Evolutionary conservation across 306 rosid genomes (phyloP), one percentile per base, ranked within the genome.

Genomic region (Notholithocarpus densiflorus): DNA sequence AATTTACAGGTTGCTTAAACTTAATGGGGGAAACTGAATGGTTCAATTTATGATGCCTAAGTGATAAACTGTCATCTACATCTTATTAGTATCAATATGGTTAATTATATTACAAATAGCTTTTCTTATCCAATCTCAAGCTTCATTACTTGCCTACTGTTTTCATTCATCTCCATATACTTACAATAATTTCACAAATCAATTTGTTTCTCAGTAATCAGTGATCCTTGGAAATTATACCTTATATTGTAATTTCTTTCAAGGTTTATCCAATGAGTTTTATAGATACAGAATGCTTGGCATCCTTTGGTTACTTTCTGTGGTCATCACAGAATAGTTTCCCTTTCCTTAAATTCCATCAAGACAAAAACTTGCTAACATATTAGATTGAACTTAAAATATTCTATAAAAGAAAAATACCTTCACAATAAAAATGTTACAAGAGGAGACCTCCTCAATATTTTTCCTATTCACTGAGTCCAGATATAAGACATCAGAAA

Each of bases 371-470:
- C 14, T 20, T 57, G 27, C 29, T 59, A 26, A 70, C 17, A 18
- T 20, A 45, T 29, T 29, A 34, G n/a, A n/a, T 8, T 21, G 40
- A 15, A 23, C 2, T 76, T 64, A 2, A 59, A 24, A 26, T 51
- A 13, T 21, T 65, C 19, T 27, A 23, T 6, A 74, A 56, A 3
- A 20, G 7, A 14, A 56, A 23, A n/a, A 55, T 87, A 94, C 97
- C 97, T 95, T 95, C 11, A 88, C 88, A 75, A 87, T 53, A 72
- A 95, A 95, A 70, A 95, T 74, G 84, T 95, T 95, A 81, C 97
- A 95, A 64, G 98, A 86, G 75, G 99, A 95, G 11, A 91, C 96
- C 88, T 92, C 99, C 88, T 95, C 98, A 56, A 93, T n/a, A 77
- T 85, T 80, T 75, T 74, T 95, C 79, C 83, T 91, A 23, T 86